Evolutionary conservation across 257 asterid genomes (phyloP), one percentile per base, ranked within the genome.

Genomic region (Solanum okadae): DNA sequence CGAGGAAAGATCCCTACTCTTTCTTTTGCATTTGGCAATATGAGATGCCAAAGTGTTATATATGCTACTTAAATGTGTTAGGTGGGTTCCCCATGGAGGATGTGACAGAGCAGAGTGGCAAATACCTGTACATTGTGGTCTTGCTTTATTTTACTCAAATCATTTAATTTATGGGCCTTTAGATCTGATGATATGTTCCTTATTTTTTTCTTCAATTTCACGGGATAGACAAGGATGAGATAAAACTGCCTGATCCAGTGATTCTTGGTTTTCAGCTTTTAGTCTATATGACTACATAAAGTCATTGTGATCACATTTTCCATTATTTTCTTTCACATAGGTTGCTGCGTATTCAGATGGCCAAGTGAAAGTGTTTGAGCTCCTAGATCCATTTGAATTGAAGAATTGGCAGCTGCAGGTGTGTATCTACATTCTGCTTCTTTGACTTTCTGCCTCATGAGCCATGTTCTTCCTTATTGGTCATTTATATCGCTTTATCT

Each of bases 331-430:
- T 78, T 75, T 89, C 72, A 29, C 67, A 81, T 81, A 97, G 98
- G 98, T 94, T 88, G 93, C 95, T 91, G 98, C 97, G 71, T 97
- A 89, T 91, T 93, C 98, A 35, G 97, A 96, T 82, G 99, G 99
- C 42, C 95, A 93, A 65, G 93, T 94, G 87, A 93, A 93, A 93
- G 89, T 97, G 87, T 95, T 91, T 89, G 98, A 94, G 93, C 97
- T 95, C 49, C 94, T 89, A 52, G 98, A 95, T 91, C 94, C 94
- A n/a, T 95, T 97, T 85, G 98, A 93, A 84, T 89, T 97, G 93
- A 96, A 90, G 91, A 95, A 92, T 84, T 97, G 99, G 98, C 99
- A 97, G 89, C 97, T 97, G 91, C 99, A 97, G 99, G 99, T 96
- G 87, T 72, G 84, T 44, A 44, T 79, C 35, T 44, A 79, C 65